A percentile compares a stretch with the other conserved stretches of the same genome.
These are phyloP conservation scores for Cytospora schulzeri DNA, from an alignment of 2,329 filamentous ascomycete genomes.

Conservation along the genomic window DNA sequence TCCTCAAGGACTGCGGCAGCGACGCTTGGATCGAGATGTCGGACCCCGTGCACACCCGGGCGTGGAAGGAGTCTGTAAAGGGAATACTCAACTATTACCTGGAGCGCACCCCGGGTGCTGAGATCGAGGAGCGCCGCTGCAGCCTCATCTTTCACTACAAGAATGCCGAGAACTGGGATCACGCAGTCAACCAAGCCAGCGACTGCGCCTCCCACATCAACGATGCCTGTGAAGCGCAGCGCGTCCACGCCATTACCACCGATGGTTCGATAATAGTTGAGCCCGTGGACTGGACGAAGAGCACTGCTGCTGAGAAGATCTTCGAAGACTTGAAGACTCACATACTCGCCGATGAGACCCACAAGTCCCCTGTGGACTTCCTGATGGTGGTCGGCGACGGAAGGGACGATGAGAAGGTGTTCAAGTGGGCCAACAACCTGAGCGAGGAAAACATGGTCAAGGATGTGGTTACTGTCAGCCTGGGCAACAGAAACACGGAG, in stretches of 20 bases:
- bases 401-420: slow-evolving; percentile 90
- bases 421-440: slow-evolving; percentile 88
- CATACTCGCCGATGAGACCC: slow-evolving; percentile 37
- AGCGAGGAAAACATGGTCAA: slow-evolving; percentile 59
- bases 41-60: slow-evolving; percentile 67
- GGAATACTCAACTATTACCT: slow-evolving; percentile 86
- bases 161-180: slow-evolving; percentile 74
- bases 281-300: slow-evolving; percentile 84
- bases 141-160: slow-evolving; percentile 91
- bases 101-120: slow-evolving; percentile 84
- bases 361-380: slow-evolving; percentile 69
- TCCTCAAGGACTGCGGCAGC: slow-evolving; percentile 71
- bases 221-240: slow-evolving; percentile 81
- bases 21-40: slow-evolving; percentile 78
- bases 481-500: slow-evolving; percentile 86
- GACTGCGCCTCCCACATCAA: slow-evolving; percentile 96
- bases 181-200: slow-evolving; percentile 76
- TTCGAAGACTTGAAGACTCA: slow-evolving; percentile 59
- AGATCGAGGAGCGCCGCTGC: slow-evolving; percentile 89
- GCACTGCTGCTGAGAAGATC: slow-evolving; percentile 75
- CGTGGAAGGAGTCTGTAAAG: slow-evolving; percentile 84
- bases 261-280: slow-evolving; percentile 84
- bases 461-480: slow-evolving; percentile 80
- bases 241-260: slow-evolving; percentile 79
- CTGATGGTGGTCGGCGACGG: slow-evolving; percentile 88